Evolutionary conservation across 2,329 filamentous ascomycete species (phyloP), one percentile per base, ranked within the genome.

Genomic region (Alternaria angustiovoidea): DNA sequence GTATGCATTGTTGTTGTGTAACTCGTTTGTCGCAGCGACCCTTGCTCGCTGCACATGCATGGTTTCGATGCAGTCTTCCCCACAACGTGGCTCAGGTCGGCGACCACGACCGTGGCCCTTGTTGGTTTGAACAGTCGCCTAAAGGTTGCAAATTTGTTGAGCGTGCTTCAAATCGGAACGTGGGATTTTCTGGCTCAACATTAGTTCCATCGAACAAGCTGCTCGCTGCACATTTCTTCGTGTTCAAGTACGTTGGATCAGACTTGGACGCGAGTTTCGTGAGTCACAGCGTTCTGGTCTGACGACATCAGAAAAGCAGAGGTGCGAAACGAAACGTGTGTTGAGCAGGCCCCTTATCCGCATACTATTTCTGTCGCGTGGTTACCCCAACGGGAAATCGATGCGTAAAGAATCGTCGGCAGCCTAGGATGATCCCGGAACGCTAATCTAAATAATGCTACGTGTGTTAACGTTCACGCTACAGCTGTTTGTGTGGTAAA

Each of bases 1-100:
- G 6, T 44, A 32, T 36, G 38, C 30, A n/a, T 18, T 48, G 12
- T n/a, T 59, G 41, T 18, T 46, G 57, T 55, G 51, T 54, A 46
- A 48, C 32, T 18, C 28, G 47, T 24, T 32, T 57, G 54, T 51
- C 34, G 42, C 48, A 46, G 42, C 34, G 22, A 44, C 36, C 22
- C 24, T 26, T 41, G 22, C 18, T 51, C 8, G 38, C 51, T 30
- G 18, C 30, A 51, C 46, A 57, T 32, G 59, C 32, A 60, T 57
- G 39, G 56, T 55, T 59, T 57, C 49, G 48, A 61, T 56, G 59
- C 41, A 41, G 26, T 51, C 43, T 49, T 62, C 39, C 70, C 71
- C 56, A 61, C 24, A 48, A n/a, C 62, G 53, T 67, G 72, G 70
- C 58, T 72, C 70, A 73, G 63, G 71, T 75, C 72, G 72, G 69